Percentiles rank a stretch among this genome's conserved stretches.
Conservation (phyloP, 495 filamentous ascomycete species). For the Parathielavia hyrcaniae region DNA sequence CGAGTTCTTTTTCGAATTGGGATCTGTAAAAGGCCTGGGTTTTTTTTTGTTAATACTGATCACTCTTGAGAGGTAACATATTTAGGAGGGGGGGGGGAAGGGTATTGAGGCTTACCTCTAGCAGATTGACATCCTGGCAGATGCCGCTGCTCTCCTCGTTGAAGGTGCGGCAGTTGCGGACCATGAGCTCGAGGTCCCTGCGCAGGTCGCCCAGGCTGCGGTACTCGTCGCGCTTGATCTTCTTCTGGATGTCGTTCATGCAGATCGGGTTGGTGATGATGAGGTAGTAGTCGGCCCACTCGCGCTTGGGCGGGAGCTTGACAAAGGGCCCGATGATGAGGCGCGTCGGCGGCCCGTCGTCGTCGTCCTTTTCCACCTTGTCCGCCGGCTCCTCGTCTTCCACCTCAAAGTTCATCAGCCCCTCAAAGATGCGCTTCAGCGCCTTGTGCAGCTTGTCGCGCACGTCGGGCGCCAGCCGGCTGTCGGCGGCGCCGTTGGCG, state of each 20-base stretch:
- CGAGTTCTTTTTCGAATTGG: constrained; percentile 65
- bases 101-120: constrained; percentile 61
- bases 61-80: too few species aligned
- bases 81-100: not conserved
- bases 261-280: constrained; percentile 87
- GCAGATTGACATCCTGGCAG: constrained; percentile 84
- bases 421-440: constrained; percentile 66
- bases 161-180: constrained; percentile 85
- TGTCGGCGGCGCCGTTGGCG: constrained; percentile 24
- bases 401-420: constrained; percentile 71
- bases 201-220: constrained; percentile 70
- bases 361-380: constrained; percentile 30
- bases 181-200: constrained; percentile 74
- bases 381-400: constrained; percentile 49
- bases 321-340: constrained; percentile 91
- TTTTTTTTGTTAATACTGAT: constrained; percentile 30
- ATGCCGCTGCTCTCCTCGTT: constrained; percentile 91
- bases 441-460: constrained; percentile 65
- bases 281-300: constrained; percentile 89
- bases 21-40: constrained; percentile 60
- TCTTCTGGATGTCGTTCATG: constrained; percentile 86
- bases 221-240: constrained; percentile 92
- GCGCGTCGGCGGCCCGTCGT: constrained; percentile 48
- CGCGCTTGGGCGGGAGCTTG: constrained; percentile 76
- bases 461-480: constrained; percentile 40